Conservation (phyloP, 306 rosid genomes). For the Trifolium pratense region DNA sequence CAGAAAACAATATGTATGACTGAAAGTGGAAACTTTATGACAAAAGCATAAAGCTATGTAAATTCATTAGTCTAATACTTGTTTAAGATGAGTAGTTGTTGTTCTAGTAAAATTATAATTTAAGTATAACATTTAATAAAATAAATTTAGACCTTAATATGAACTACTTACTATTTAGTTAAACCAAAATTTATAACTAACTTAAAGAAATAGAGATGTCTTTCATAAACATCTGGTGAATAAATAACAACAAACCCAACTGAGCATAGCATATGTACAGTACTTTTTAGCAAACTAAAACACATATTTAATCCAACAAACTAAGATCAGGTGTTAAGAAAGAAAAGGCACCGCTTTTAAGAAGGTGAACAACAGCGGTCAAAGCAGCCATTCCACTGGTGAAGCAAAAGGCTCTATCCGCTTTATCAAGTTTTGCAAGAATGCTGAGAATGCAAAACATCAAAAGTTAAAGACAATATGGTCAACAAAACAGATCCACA, state of each 20-base stretch:
- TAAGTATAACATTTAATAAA: conserved; percentile 6
- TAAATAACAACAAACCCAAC: conserved; percentile 18
- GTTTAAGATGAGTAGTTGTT: background rate
- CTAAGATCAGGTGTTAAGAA: conserved; percentile 37
- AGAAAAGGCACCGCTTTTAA: conserved; percentile 65
- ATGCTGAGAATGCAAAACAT: conserved; percentile 58
- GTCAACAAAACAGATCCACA: conserved; percentile 35
- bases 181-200: conserved; percentile 15
- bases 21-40: background rate
- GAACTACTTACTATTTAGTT: background rate
- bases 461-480: conserved; percentile 31
- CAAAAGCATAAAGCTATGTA: background rate
- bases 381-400: conserved; percentile 99
- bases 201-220: conserved; percentile 11
- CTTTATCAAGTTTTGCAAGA: conserved; percentile 86
- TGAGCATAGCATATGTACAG: background rate
- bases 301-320: background rate
- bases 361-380: conserved; percentile 79
- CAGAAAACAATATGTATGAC: conserved; percentile 5
- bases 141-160: conserved; percentile 1
- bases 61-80: conserved; percentile 9
- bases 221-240: conserved; percentile 16
- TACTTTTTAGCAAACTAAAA: background rate
- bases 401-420: conserved; percentile 92
- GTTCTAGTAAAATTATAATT: conserved; percentile 6